These are phyloP conservation scores for Rutstroemia sp. DNA, from an alignment of 2,329 filamentous ascomycete genomes.

Conservation along the genomic window DNA sequence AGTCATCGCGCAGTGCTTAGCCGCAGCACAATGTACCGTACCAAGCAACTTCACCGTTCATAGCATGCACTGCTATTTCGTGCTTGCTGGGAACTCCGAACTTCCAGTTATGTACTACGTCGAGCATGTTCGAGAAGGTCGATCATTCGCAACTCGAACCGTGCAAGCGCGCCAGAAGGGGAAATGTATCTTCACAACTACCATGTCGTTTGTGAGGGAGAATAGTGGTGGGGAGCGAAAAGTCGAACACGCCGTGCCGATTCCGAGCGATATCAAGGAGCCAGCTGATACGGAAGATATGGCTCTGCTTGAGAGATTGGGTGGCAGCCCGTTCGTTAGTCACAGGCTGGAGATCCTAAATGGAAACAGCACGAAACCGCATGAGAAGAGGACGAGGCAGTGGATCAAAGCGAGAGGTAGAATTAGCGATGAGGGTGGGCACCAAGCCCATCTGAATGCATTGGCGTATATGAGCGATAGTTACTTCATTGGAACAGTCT, in stretches of 20 bases:
- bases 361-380: conserved; percentile 41
- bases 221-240: conserved; percentile 43
- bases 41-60: conserved; percentile 74
- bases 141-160: conserved; percentile 83
- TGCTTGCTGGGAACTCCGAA: conserved; percentile 77
- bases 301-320: conserved; percentile 20
- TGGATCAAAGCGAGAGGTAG: conserved; percentile 70
- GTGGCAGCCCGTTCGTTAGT: conserved; percentile 47
- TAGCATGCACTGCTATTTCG: conserved; percentile 98
- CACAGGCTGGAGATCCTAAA: conserved; percentile 50
- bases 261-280: conserved; percentile 41
- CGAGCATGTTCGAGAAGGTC: conserved; percentile 84
- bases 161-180: conserved; percentile 92
- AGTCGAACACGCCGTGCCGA: conserved; percentile 58
- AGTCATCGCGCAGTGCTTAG: conserved; percentile 86
- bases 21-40: conserved; percentile 83
- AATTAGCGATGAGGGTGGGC: conserved; percentile 67
- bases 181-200: conserved; percentile 89
- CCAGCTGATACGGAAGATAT: conserved; percentile 37
- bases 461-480: conserved; percentile 90
- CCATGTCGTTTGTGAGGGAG: conserved; percentile 76
- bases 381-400: conserved; percentile 60
- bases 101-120: conserved; percentile 93
- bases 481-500: conserved; percentile 87
- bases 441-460: conserved; percentile 75